These are phyloP conservation scores for Suhomyces taliae DNA, from an alignment of 1,139 yeast genomes.

Conservation along the genomic window DNA sequence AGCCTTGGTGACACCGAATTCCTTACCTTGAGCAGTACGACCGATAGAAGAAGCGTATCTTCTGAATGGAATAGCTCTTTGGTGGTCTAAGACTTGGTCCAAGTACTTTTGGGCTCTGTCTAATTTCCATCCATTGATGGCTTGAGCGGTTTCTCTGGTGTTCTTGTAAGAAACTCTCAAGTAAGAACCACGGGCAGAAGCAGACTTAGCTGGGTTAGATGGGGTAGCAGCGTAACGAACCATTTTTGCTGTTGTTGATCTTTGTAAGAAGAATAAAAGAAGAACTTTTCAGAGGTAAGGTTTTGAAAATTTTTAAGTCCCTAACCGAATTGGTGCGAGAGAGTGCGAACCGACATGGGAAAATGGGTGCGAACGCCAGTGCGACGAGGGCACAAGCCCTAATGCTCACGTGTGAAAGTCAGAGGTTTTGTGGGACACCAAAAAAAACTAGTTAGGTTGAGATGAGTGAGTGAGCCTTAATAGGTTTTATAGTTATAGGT, in stretches of 20 bases:
- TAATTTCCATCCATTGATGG: conserved; percentile 97
- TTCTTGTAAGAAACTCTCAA: conserved; percentile 99
- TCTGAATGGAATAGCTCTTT: conserved; percentile 99
- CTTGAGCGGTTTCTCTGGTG: conserved; percentile 99
- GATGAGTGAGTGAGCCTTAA: too few relatives aligned
- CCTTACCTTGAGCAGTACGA: conserved; percentile 99
- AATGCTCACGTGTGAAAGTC: conserved; percentile 4
- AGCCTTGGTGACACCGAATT: conserved; percentile 99
- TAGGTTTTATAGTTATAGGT: too few relatives aligned
- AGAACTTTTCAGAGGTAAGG: conserved; percentile 10
- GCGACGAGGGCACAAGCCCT: conserved; percentile 12
- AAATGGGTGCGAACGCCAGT: conserved; percentile 1
- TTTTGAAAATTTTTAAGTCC: conserved; percentile 11
- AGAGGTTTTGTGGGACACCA: not conserved
- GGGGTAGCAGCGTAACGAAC: conserved; percentile 97
- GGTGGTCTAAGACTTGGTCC: conserved; percentile 94
- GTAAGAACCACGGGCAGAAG: conserved; percentile 99
- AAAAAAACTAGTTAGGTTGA: too few relatives aligned
- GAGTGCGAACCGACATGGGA: conserved; percentile 1
- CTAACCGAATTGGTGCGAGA: conserved; percentile 11
- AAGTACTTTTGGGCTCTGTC: conserved; percentile 95
- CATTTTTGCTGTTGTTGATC: conserved; percentile 30
- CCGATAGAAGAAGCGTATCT: conserved; percentile 96
- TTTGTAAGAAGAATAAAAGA: conserved; percentile 11
- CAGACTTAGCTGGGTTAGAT: conserved; percentile 99